Evolutionary conservation across 768 basidiomycete species (phyloP).

Genomic region (Lactarius vividus): DNA sequence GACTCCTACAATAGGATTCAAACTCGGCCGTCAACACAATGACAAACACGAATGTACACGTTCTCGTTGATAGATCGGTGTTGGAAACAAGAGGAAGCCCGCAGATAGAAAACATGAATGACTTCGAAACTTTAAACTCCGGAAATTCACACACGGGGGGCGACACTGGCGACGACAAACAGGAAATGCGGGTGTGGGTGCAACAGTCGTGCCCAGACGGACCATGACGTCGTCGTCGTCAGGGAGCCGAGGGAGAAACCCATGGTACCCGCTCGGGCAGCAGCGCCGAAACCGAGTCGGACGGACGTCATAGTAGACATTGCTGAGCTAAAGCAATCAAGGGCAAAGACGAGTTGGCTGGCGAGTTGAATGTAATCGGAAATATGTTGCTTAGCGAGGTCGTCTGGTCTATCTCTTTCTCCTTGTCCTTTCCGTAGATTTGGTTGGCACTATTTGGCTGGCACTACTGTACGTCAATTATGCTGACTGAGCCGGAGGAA

Average conservation of each 20-base stretch:
- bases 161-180: no score
- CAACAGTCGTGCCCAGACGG: no score
- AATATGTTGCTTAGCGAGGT: not conserved
- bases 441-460: not conserved
- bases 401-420: not conserved
- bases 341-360: conserved; percentile 8
- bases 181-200: not conserved
- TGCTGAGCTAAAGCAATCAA: conserved; percentile 1
- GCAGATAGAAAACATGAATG: not conserved
- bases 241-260: conserved; percentile 11
- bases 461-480: conserved; percentile 10
- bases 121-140: not conserved
- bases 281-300: conserved; percentile 23
- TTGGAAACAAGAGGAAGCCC: not conserved
- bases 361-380: conserved; percentile 1
- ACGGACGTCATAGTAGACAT: conserved; percentile 3
- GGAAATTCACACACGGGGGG: not conserved
- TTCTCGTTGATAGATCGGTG: not conserved
- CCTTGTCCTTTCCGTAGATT: conserved; percentile 8
- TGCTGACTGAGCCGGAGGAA: not conserved
- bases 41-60: not conserved
- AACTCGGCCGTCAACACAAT: not conserved
- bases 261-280: conserved; percentile 9
- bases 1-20: not conserved
- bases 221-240: not conserved